Percentiles rank a stretch among this genome's conserved stretches.
Conservation (phyloP, 441 rosid species). For the Gossypium aridum region DNA sequence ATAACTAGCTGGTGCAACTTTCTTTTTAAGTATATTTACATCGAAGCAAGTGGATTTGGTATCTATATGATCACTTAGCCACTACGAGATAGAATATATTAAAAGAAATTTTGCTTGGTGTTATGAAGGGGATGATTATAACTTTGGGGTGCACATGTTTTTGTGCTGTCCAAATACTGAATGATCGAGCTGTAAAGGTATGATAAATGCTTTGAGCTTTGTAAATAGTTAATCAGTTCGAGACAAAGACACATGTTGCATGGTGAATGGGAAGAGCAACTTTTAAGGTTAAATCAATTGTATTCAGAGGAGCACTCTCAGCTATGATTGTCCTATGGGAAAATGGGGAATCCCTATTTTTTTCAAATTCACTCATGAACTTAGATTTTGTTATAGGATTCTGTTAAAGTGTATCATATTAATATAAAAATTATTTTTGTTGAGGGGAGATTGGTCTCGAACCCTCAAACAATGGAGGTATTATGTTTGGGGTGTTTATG, state of each 20-base stretch:
- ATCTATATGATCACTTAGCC: neutral
- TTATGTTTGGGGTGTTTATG: too few species aligned
- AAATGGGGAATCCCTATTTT: neutral
- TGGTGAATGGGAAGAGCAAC: neutral
- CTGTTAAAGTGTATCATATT: too few species aligned
- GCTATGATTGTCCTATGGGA: neutral
- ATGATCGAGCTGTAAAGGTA: conserved; percentile 7
- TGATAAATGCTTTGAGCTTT: neutral
- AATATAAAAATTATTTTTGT: too few species aligned
- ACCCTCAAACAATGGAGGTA: too few species aligned
- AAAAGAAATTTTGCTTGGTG: neutral
- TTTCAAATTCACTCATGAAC: too few species aligned
- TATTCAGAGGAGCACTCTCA: neutral
- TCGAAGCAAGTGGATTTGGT: neutral
- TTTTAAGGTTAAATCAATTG: neutral
- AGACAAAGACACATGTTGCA: neutral
- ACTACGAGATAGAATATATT: neutral
- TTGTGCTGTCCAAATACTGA: neutral
- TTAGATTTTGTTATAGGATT: too few species aligned
- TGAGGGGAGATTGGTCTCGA: too few species aligned
- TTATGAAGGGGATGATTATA: neutral
- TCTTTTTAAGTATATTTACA: neutral
- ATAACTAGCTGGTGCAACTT: neutral
- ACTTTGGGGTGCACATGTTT: conserved; percentile 1
- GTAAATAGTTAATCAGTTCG: neutral